Evolutionary conservation across 106 monocot genomes (phyloP).

Genomic region (Platanthera zijinensis): DNA sequence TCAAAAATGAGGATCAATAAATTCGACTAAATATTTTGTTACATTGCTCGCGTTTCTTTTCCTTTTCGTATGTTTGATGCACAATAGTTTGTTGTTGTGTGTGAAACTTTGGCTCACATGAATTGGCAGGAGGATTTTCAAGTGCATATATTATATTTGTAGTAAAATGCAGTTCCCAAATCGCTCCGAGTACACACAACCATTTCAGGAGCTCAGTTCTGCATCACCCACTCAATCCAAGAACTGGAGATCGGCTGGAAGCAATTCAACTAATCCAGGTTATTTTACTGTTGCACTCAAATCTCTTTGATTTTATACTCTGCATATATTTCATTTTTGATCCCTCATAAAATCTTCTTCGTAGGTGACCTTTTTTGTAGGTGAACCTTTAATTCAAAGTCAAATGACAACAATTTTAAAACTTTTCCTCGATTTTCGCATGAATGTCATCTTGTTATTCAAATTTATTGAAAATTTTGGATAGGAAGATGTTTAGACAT

Average conservation of each 20-base stretch:
- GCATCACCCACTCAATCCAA: conserved; percentile 6
- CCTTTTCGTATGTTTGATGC: not conserved
- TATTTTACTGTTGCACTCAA: not conserved
- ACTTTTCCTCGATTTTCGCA: no score
- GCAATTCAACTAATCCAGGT: conserved; percentile 37
- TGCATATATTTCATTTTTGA: no score
- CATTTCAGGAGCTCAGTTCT: conserved; percentile 12
- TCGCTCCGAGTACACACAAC: conserved; percentile 5
- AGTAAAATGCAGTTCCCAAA: conserved; percentile 1
- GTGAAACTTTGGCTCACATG: not conserved
- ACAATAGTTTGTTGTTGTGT: not conserved
- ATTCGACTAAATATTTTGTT: no score
- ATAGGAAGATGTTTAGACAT: no score
- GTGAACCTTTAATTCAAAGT: no score
- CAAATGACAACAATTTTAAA: no score
- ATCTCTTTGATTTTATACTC: no score
- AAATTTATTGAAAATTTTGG: no score
- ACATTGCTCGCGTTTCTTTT: not conserved
- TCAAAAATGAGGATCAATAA: not conserved
- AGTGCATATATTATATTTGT: not conserved
- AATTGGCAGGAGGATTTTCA: conserved; percentile 8
- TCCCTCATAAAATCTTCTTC: no score
- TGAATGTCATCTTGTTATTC: no score
- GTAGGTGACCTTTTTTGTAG: not conserved
- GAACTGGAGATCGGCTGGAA: conserved; percentile 2